Percentiles rank a stretch among this genome's conserved stretches.
Conservation (phyloP, 371 early-diverging fungal species). For the Capillidium heterosporum region DNA sequence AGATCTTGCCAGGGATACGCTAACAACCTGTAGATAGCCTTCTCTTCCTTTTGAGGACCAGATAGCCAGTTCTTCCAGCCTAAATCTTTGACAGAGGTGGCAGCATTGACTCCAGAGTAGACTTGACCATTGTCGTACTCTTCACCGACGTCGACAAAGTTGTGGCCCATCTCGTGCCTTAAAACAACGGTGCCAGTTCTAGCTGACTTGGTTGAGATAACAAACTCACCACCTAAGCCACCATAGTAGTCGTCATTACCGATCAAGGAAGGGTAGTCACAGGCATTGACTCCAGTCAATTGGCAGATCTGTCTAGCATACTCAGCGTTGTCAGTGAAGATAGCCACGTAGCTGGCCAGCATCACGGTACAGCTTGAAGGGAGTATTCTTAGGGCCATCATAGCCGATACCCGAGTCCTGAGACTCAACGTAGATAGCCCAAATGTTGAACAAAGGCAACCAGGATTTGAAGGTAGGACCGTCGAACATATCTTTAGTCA, state of each 20-base stretch:
- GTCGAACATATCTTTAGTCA: constrained; percentile 31
- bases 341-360: constrained; percentile 36
- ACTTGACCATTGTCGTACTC: constrained; percentile 39
- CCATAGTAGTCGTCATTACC: constrained; percentile 37
- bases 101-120: constrained; percentile 29
- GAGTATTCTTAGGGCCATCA: constrained; percentile 24
- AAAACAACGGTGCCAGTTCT: constrained; percentile 33
- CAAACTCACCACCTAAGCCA: constrained; percentile 42
- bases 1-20: constrained; percentile 36
- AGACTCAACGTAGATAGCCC: constrained; percentile 26
- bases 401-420: constrained; percentile 29
- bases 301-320: constrained; percentile 25
- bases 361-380: constrained; percentile 34
- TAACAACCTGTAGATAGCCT: constrained; percentile 15
- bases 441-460: constrained; percentile 33
- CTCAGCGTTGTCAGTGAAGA: constrained; percentile 22
- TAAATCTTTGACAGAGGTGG: constrained; percentile 11
- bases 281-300: constrained; percentile 21
- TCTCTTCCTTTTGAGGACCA: constrained; percentile 17
- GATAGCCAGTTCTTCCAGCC: constrained; percentile 35
- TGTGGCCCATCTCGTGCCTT: constrained; percentile 40
- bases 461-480: constrained; percentile 25
- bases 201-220: constrained; percentile 29
- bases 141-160: constrained; percentile 30
- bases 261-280: constrained; percentile 36